These are phyloP conservation scores for Multifurca ochricompacta DNA, from an alignment of 768 basidiomycete species.

Conservation along the genomic window DNA sequence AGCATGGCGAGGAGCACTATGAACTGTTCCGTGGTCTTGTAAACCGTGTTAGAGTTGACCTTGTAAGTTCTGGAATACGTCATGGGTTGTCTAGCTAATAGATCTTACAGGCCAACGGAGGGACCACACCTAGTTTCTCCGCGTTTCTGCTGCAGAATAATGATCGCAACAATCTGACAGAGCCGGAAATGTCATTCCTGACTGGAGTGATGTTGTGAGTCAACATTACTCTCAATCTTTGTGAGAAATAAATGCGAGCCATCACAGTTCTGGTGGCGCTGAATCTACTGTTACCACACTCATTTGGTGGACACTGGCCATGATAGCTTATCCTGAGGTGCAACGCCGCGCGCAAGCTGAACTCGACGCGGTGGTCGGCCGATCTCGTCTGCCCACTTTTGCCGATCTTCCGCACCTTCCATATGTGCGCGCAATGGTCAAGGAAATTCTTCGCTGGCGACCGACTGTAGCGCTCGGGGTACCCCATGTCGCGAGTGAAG, in stretches of 20 bases:
- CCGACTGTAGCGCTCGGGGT: background rate
- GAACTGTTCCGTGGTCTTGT: conserved; percentile 1
- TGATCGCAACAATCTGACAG: background rate
- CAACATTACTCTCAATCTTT: background rate
- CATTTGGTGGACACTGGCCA: conserved; percentile 4
- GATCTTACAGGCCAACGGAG: background rate
- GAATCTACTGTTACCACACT: conserved; percentile 9
- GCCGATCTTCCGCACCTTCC: conserved; percentile 16
- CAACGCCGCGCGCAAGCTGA: conserved; percentile 18
- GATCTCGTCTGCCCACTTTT: conserved; percentile 16
- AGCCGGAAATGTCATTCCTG: background rate
- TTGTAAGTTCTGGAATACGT: background rate
- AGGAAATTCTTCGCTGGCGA: conserved; percentile 9
- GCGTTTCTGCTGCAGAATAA: background rate
- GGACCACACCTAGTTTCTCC: background rate
- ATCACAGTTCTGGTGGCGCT: background rate
- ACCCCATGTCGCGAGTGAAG: conserved; percentile 14
- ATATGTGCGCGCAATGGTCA: conserved; percentile 3
- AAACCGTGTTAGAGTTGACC: background rate
- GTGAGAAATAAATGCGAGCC: background rate
- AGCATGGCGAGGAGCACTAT: background rate
- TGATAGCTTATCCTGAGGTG: conserved; percentile 15
- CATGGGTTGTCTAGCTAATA: background rate
- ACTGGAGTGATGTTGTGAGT: background rate
- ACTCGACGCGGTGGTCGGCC: conserved; percentile 19